These are phyloP conservation scores for Metschnikowia anglica DNA, from an alignment of 805 yeast genomes.

Conservation along the genomic window DNA sequence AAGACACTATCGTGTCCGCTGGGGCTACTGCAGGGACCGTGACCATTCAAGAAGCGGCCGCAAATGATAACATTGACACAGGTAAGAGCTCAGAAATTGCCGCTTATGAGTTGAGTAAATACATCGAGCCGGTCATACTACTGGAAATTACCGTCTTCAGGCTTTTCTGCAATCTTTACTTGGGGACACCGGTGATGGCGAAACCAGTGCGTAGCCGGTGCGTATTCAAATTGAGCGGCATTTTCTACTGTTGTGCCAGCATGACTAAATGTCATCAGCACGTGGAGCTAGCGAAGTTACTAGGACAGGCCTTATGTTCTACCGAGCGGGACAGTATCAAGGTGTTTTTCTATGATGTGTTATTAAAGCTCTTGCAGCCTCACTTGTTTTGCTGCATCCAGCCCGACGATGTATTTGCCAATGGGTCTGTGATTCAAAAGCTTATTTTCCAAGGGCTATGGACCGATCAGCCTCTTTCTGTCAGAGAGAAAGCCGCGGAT, in stretches of 20 bases:
- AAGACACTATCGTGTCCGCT: slow-evolving; percentile 10
- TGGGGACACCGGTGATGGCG: slow-evolving; percentile 16
- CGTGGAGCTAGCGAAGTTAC: slow-evolving; percentile 13
- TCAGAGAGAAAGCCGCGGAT: slow-evolving; percentile 14
- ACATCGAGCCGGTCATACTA: slow-evolving; percentile 7
- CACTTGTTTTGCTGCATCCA: slow-evolving; percentile 19
- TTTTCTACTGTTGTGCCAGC: slow-evolving; percentile 17
- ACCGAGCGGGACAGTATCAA: slow-evolving; percentile 15
- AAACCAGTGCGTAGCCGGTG: slow-evolving; percentile 9
- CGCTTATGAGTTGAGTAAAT: slow-evolving; percentile 4
- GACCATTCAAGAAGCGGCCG: slow-evolving; percentile 7
- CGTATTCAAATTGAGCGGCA: slow-evolving; percentile 11
- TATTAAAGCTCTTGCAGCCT: slow-evolving; percentile 13
- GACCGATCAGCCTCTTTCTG: slow-evolving; percentile 16
- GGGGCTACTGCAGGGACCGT: slow-evolving; percentile 12
- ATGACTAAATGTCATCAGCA: slow-evolving; percentile 15
- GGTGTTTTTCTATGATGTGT: slow-evolving; percentile 18
- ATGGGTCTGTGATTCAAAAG: slow-evolving; percentile 16
- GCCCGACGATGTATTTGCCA: slow-evolving; percentile 17
- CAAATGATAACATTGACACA: not conserved
- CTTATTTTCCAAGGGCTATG: slow-evolving; percentile 19
- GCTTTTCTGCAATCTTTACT: slow-evolving; percentile 18
- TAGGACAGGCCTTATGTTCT: slow-evolving; percentile 13
- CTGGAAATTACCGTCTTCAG: slow-evolving; percentile 12
- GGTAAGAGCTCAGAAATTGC: slow-evolving; percentile 1